Conservation (phyloP, 2,329 filamentous ascomycete species). For the Emmonsiellopsis sp. region DNA sequence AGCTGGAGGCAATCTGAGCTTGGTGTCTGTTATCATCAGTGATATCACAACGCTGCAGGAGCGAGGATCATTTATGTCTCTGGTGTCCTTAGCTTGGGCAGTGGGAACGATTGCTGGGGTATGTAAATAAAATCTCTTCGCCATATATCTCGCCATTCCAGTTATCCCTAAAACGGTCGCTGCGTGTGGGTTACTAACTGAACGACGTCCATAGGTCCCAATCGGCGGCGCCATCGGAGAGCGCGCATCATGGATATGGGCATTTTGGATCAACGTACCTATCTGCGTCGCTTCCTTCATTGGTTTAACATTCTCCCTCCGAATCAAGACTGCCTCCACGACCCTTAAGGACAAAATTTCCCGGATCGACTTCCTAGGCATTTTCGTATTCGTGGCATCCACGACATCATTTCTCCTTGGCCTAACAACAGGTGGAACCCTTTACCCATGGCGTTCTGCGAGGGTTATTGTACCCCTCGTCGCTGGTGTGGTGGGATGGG, state of each 20-base stretch:
- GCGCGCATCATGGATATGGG: conserved; percentile 43
- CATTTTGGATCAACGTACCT: conserved; percentile 49
- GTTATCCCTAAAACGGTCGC: conserved; percentile 1
- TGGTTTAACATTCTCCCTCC: conserved; percentile 34
- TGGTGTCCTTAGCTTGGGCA: conserved; percentile 39
- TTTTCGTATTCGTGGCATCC: conserved; percentile 19
- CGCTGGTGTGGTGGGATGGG: conserved; percentile 18
- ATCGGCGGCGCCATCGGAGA: conserved; percentile 27
- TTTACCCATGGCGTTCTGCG: conserved; percentile 23
- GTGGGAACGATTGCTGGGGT: conserved; percentile 21
- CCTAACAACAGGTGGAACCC: conserved; percentile 22
- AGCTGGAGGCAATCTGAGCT: conserved; percentile 39
- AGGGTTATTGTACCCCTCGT: conserved; percentile 21
- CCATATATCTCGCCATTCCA: conserved; percentile 11
- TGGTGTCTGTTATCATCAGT: conserved; percentile 42
- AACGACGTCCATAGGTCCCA: neutral
- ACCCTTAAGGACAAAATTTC: conserved; percentile 41
- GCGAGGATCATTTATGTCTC: conserved; percentile 37
- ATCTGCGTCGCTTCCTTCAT: conserved; percentile 41
- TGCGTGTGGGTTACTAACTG: neutral
- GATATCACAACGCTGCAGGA: conserved; percentile 42
- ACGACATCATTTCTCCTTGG: conserved; percentile 23
- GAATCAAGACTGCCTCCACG: conserved; percentile 35
- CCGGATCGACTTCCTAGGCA: conserved; percentile 23
- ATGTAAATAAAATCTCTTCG: neutral